These are phyloP conservation scores for Paragyromitra xinjiangensis DNA, from an alignment of 495 filamentous ascomycete genomes.

Conservation along the genomic window DNA sequence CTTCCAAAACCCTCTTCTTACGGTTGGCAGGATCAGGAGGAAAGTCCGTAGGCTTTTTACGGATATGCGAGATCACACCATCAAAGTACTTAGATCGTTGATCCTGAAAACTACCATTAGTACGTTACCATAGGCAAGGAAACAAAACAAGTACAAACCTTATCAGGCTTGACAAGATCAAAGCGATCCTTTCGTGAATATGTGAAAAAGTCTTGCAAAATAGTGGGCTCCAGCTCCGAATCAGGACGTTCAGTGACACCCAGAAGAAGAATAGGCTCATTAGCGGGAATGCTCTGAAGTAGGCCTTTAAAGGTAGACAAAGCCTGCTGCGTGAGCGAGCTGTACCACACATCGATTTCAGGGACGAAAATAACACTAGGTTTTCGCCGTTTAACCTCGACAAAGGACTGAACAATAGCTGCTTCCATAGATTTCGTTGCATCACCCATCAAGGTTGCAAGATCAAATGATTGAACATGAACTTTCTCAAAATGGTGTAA, in stretches of 20 bases:
- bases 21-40: slow-evolving; percentile 79
- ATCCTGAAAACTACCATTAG: slow-evolving; percentile 61
- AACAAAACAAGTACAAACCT: slow-evolving; percentile 60
- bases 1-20: slow-evolving; percentile 82
- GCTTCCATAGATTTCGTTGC: slow-evolving; percentile 80
- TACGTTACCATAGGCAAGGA: not conserved
- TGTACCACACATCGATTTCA: slow-evolving; percentile 84
- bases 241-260: slow-evolving; percentile 76
- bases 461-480: slow-evolving; percentile 93
- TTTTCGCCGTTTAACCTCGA: slow-evolving; percentile 90
- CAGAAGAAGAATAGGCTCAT: slow-evolving; percentile 86
- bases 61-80: slow-evolving; percentile 74
- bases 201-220: slow-evolving; percentile 82
- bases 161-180: slow-evolving; percentile 70
- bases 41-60: slow-evolving; percentile 80
- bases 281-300: slow-evolving; percentile 78
- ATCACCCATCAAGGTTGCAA: slow-evolving; percentile 79
- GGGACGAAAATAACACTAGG: slow-evolving; percentile 96
- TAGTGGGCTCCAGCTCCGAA: slow-evolving; percentile 65
- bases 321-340: slow-evolving; percentile 69
- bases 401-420: slow-evolving; percentile 85
- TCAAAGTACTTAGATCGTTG: slow-evolving; percentile 80
- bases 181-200: slow-evolving; percentile 81
- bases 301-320: slow-evolving; percentile 82
- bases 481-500: slow-evolving; percentile 90